Conservation (phyloP, 169 alveolate species). For the Plasmodium relictum region DNA sequence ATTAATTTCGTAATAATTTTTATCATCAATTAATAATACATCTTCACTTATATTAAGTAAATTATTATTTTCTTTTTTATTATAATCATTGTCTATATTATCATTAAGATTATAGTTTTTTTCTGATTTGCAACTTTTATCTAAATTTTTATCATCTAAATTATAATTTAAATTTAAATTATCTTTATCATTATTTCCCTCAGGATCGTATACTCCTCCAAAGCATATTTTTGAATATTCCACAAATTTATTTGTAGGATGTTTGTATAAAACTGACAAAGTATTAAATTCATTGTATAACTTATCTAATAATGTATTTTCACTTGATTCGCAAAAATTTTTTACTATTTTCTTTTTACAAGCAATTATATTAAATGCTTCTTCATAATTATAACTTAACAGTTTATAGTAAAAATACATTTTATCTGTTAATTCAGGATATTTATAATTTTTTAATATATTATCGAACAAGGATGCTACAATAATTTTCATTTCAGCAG, state of each 20-base stretch:
- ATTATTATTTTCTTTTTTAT: constrained; percentile 8
- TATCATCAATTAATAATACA: constrained; percentile 14
- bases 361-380: constrained; percentile 75
- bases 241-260: constrained; percentile 52
- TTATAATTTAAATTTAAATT: background rate
- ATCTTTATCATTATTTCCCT: constrained; percentile 31
- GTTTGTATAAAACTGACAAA: constrained; percentile 67
- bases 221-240: constrained; percentile 66
- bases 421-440: constrained; percentile 78
- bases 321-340: constrained; percentile 74
- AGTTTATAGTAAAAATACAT: constrained; percentile 57
- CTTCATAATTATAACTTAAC: constrained; percentile 75
- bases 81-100: background rate
- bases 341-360: constrained; percentile 74
- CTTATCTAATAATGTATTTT: constrained; percentile 71
- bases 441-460: constrained; percentile 79
- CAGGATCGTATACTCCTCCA: constrained; percentile 65
- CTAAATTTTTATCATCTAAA: background rate
- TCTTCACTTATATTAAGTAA: constrained; percentile 46
- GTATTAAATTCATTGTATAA: constrained; percentile 71
- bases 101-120: background rate
- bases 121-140: constrained; percentile 13
- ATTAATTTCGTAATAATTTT: background rate
- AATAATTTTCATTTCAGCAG: constrained; percentile 95
- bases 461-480: constrained; percentile 87